Percentiles rank a stretch among this genome's conserved stretches.
phyloP scores from a whole-genome alignment of 2,329 filamentous ascomycete species.

The Beauveria rudraprayagi region DNA sequence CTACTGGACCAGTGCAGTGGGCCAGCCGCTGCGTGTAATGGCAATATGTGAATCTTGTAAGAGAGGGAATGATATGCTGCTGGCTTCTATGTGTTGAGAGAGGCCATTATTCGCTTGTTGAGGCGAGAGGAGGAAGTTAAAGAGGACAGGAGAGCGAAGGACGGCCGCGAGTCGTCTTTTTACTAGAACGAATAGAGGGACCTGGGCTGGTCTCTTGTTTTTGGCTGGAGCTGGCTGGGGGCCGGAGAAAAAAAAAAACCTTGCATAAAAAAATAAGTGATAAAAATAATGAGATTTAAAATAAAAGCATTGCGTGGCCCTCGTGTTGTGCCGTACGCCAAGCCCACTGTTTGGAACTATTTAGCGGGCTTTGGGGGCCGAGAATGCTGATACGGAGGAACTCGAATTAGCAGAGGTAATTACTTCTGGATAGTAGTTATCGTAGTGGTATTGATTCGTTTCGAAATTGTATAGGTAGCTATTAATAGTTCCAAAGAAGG shows the following conservation, averaged over 20 bases:
- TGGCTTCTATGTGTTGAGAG: neutral
- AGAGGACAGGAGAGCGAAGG: neutral
- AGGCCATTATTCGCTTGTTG: neutral
- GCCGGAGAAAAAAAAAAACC: neutral
- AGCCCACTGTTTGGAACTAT: neutral
- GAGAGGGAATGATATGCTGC: neutral
- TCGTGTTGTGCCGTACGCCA: neutral
- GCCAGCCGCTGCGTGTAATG: slow-evolving; percentile 1
- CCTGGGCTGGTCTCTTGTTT: neutral
- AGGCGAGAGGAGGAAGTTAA: neutral
- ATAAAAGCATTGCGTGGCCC: slow-evolving; percentile 2
- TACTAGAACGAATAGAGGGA: neutral
- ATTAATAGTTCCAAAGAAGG: no score
- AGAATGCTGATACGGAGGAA: no score
- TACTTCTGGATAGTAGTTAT: no score
- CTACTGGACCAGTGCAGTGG: neutral
- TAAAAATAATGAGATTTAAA: neutral
- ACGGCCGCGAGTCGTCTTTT: neutral
- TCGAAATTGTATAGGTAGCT: no score
- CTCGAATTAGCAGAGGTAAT: neutral
- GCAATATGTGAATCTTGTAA: neutral
- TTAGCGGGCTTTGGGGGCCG: neutral
- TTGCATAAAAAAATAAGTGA: neutral
- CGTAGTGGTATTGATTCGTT: no score
- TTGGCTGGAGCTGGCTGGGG: neutral